Conservation (phyloP, 495 filamentous ascomycete genomes). For the Thermothielavioides terrestris region DNA sequence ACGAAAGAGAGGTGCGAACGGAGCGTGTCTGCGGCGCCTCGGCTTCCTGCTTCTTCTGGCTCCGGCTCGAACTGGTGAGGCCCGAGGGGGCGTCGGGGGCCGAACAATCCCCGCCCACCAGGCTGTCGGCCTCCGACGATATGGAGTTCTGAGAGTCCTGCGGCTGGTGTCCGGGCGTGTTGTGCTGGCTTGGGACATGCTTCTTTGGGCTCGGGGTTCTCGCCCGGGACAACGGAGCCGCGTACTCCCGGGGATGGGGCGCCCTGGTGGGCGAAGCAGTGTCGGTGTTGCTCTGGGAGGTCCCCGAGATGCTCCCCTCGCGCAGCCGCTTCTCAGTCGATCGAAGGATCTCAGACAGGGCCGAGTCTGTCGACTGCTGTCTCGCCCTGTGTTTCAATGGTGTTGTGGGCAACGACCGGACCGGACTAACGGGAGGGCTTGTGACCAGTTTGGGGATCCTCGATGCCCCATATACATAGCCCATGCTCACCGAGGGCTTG, state of each 20-base stretch:
- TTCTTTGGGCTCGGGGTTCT: slow-evolving; percentile 18
- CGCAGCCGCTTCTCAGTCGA: slow-evolving; percentile 37
- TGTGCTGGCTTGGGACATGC: background rate
- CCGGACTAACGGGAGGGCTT: background rate
- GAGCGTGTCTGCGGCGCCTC: slow-evolving; percentile 16
- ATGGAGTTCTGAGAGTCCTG: slow-evolving; percentile 27
- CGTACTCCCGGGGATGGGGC: background rate
- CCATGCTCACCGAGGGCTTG: slow-evolving; percentile 2
- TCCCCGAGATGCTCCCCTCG: slow-evolving; percentile 18
- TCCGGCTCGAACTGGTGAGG: slow-evolving; percentile 21
- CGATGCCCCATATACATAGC: background rate
- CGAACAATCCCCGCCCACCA: slow-evolving; percentile 15
- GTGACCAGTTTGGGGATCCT: background rate
- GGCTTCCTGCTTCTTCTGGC: slow-evolving; percentile 8
- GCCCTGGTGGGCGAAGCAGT: background rate
- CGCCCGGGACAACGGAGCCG: background rate
- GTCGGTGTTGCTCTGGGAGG: background rate
- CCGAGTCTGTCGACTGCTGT: slow-evolving; percentile 31
- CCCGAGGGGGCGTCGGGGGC: slow-evolving; percentile 6
- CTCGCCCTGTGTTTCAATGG: slow-evolving; percentile 15
- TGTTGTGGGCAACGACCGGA: slow-evolving; percentile 13
- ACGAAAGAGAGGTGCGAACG: slow-evolving; percentile 28
- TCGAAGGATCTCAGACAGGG: slow-evolving; percentile 33
- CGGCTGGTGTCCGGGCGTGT: slow-evolving; percentile 12
- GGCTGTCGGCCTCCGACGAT: slow-evolving; percentile 30